Percentiles rank a stretch among this genome's conserved stretches.
These are phyloP conservation scores for Magnusiomyces paraingens DNA, from an alignment of 1,139 yeast species.

Conservation along the genomic window DNA sequence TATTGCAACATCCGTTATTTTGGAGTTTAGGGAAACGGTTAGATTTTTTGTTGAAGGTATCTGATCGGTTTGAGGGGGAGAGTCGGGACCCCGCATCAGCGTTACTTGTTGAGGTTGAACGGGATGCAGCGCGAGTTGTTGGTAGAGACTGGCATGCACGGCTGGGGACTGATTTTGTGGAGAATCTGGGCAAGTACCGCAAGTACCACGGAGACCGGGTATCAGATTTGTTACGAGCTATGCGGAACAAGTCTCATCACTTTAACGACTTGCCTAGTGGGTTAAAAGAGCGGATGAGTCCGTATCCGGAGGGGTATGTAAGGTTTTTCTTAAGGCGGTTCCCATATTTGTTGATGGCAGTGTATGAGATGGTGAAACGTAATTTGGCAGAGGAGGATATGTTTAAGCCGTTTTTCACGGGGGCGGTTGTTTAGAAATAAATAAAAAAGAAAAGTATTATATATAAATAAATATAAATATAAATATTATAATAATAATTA, in stretches of 20 bases:
- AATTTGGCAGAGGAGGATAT: slow-evolving; percentile 56
- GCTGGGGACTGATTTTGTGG: slow-evolving; percentile 65
- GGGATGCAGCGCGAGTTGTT: slow-evolving; percentile 46
- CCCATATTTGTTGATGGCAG: slow-evolving; percentile 71
- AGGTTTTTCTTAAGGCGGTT: slow-evolving; percentile 64
- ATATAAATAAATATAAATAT: background rate
- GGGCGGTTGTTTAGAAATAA: background rate
- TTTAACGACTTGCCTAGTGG: slow-evolving; percentile 77
- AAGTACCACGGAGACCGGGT: slow-evolving; percentile 74
- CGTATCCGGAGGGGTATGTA: slow-evolving; percentile 80
- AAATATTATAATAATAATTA: too few species aligned
- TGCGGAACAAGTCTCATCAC: slow-evolving; percentile 90
- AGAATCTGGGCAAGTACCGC: slow-evolving; percentile 82
- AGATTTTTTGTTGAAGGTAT: slow-evolving; percentile 75
- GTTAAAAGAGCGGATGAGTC: slow-evolving; percentile 54
- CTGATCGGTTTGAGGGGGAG: slow-evolving; percentile 88
- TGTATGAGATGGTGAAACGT: slow-evolving; percentile 57
- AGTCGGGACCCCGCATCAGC: slow-evolving; percentile 80
- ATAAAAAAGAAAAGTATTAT: background rate
- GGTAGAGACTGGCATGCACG: slow-evolving; percentile 71
- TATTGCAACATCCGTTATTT: slow-evolving; percentile 80
- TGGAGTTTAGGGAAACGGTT: slow-evolving; percentile 74
- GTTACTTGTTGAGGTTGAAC: slow-evolving; percentile 55
- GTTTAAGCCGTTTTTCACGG: slow-evolving; percentile 46
- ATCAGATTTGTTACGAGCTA: slow-evolving; percentile 80